These are phyloP conservation scores for Discostella stelligera DNA, from an alignment of 352 stramenopile genomes.

Conservation along the genomic window DNA sequence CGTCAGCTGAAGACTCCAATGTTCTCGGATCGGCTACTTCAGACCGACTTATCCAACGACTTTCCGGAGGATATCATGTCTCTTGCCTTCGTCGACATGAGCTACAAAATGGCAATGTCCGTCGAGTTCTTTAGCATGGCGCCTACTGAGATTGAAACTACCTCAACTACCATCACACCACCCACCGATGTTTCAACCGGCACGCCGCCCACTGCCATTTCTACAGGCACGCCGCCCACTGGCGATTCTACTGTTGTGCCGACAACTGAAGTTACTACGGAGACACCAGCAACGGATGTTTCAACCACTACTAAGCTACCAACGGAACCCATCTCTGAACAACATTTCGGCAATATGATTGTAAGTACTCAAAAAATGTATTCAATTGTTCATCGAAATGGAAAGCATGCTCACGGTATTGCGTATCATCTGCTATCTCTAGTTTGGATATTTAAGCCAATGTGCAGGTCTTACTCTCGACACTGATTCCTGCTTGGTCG, in stretches of 20 bases:
- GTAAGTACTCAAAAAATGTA: not conserved
- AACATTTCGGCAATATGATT: slow-evolving; percentile 1
- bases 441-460: slow-evolving; percentile 31
- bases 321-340: not conserved
- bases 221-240: not conserved
- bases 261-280: not conserved
- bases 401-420: slow-evolving; percentile 1
- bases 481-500: slow-evolving; percentile 35
- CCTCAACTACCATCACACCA: not conserved
- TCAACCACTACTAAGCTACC: not conserved
- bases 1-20: not conserved
- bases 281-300: not conserved
- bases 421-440: not conserved
- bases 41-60: not conserved
- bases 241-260: not conserved
- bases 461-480: slow-evolving; percentile 32
- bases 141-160: not conserved
- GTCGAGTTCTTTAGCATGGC: not conserved
- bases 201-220: not conserved
- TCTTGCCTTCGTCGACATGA: not conserved
- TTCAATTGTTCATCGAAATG: not conserved
- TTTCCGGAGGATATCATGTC: not conserved
- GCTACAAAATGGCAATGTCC: not conserved
- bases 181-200: not conserved
- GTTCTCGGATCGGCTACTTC: not conserved